Evolutionary conservation across 2,329 filamentous ascomycete genomes (phyloP).

Genomic region (Scytalidium sp.): DNA sequence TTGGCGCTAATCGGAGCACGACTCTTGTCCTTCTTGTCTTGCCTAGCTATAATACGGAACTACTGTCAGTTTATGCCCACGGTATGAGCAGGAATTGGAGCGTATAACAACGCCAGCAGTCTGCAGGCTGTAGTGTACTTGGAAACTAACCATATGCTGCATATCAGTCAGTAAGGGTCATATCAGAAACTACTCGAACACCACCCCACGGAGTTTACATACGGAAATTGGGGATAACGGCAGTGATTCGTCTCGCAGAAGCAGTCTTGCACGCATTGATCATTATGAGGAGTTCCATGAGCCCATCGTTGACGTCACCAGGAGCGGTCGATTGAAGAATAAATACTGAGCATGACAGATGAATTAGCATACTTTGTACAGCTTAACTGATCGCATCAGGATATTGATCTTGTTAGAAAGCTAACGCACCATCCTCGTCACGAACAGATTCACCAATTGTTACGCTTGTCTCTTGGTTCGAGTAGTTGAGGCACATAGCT

Average conservation of each 20-base stretch:
- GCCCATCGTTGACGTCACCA: constrained; percentile 94
- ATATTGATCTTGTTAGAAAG: not conserved
- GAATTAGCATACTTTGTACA: no score
- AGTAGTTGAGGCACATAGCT: constrained; percentile 79
- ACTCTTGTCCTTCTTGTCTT: constrained; percentile 97
- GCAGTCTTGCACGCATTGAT: constrained; percentile 91
- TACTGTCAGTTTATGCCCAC: not conserved
- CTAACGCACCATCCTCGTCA: constrained; percentile 76
- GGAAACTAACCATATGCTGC: not conserved
- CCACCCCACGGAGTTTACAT: not conserved
- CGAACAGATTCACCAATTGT: constrained; percentile 94
- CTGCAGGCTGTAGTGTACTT: not conserved
- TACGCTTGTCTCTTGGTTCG: constrained; percentile 83
- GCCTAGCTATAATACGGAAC: constrained; percentile 61
- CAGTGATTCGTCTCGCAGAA: constrained; percentile 86
- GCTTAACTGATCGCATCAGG: no score
- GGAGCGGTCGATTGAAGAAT: constrained; percentile 94
- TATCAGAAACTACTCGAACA: no score
- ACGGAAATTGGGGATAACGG: constrained; percentile 89
- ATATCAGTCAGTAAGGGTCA: not conserved
- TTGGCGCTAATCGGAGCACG: constrained; percentile 96
- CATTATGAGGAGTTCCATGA: constrained; percentile 99
- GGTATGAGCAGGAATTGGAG: not conserved
- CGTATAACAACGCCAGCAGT: not conserved
- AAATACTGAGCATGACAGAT: constrained; percentile 61